Percentiles rank a stretch among this genome's conserved stretches.
Evolutionary conservation across 2,329 filamentous ascomycete species (phyloP).

Genomic region (Talaromyces sp.): DNA sequence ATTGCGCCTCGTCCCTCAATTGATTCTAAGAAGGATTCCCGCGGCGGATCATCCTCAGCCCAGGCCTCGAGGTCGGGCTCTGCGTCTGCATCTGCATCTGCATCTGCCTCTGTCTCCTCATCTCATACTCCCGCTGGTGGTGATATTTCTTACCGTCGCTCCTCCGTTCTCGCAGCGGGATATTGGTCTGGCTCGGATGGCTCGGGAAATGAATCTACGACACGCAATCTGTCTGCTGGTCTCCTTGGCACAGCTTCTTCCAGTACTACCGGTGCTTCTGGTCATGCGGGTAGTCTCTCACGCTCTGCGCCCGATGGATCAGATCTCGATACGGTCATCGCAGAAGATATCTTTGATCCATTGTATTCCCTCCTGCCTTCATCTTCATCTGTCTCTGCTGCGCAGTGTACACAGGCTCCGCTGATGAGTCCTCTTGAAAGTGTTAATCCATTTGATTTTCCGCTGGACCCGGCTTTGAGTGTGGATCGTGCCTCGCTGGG

Average conservation of each 20-base stretch:
- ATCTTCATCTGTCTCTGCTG: slow-evolving; percentile 4
- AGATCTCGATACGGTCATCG: slow-evolving; percentile 10
- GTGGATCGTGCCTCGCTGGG: slow-evolving; percentile 12
- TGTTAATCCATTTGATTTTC: slow-evolving; percentile 25
- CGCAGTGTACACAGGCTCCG: slow-evolving; percentile 10
- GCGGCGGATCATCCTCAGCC: slow-evolving; percentile 6
- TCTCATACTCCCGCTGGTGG: background rate
- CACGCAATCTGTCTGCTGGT: background rate
- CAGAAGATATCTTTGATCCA: slow-evolving; percentile 20
- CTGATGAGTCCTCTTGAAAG: slow-evolving; percentile 23
- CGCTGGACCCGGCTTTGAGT: slow-evolving; percentile 20
- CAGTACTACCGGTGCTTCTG: background rate
- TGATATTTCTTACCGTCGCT: slow-evolving; percentile 1
- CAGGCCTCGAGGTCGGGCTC: slow-evolving; percentile 20
- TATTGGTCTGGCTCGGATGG: slow-evolving; percentile 25
- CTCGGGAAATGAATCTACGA: slow-evolving; percentile 12
- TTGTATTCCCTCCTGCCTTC: slow-evolving; percentile 20
- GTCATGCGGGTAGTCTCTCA: slow-evolving; percentile 1
- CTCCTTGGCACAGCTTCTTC: background rate
- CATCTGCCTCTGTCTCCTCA: slow-evolving; percentile 5
- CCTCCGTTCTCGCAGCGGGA: slow-evolving; percentile 5
- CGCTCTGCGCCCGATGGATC: slow-evolving; percentile 12
- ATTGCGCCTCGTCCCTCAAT: slow-evolving; percentile 24
- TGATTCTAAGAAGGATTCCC: background rate
- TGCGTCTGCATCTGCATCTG: slow-evolving; percentile 13